A percentile compares a stretch with the other conserved stretches of the same genome.
phyloP scores from a whole-genome alignment of 257 asterid genomes.

The Ligustrum vulgare region DNA sequence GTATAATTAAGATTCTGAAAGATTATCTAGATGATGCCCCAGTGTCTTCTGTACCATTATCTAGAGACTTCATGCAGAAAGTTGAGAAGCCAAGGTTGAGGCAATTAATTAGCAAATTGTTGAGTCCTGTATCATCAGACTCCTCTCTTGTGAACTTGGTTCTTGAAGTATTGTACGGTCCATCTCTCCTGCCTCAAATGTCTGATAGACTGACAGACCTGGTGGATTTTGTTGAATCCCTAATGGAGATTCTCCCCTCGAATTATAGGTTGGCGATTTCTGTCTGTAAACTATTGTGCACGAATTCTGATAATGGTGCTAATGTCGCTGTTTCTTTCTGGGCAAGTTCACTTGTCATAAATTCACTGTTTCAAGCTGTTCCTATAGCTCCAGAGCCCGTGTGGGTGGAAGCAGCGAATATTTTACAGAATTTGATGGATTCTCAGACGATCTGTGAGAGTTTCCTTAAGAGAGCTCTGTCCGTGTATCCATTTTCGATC shows the following conservation, averaged over 20 bases:
- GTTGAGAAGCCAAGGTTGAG: conserved; percentile 39
- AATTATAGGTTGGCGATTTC: conserved; percentile 41
- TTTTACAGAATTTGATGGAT: conserved; percentile 29
- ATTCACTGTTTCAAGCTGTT: conserved; percentile 42
- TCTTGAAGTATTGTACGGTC: conserved; percentile 39
- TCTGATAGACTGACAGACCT: conserved; percentile 23
- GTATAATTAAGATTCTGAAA: conserved; percentile 22
- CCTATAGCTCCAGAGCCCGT: conserved; percentile 46
- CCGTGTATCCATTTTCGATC: conserved; percentile 42
- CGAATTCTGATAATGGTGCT: not conserved
- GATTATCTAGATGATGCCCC: conserved; percentile 36
- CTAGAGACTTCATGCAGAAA: conserved; percentile 35
- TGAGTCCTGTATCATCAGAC: conserved; percentile 35
- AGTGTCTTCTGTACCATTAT: conserved; percentile 33
- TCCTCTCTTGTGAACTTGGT: conserved; percentile 32
- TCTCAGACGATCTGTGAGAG: conserved; percentile 24
- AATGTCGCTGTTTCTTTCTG: conserved; percentile 34
- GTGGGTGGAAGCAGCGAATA: conserved; percentile 45
- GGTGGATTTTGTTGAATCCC: conserved; percentile 41
- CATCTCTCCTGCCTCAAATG: conserved; percentile 31
- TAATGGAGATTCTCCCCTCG: conserved; percentile 46
- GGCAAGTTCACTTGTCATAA: conserved; percentile 46
- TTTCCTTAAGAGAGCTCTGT: conserved; percentile 38
- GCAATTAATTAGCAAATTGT: conserved; percentile 36
- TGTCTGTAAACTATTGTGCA: conserved; percentile 32